phyloP scores from a whole-genome alignment of 495 filamentous ascomycete genomes.

The Penicillium canariense region DNA sequence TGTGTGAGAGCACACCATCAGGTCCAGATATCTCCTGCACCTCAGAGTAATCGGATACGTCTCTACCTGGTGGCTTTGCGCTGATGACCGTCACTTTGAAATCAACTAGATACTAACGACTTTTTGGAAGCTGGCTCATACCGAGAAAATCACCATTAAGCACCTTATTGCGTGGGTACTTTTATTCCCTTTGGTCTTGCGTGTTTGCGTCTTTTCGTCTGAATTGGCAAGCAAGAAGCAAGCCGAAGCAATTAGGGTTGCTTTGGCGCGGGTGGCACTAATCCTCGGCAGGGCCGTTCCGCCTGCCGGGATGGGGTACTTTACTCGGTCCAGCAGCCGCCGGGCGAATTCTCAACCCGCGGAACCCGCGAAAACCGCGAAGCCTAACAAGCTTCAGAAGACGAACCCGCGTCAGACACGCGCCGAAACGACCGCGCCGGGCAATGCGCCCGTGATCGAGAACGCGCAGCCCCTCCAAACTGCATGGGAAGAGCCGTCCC shows the following conservation, averaged over 20 bases:
- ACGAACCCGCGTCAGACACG: slow-evolving; percentile 16
- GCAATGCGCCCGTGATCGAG: slow-evolving; percentile 10
- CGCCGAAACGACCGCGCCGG: slow-evolving; percentile 2
- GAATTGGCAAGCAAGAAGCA: background rate
- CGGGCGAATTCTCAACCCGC: slow-evolving; percentile 18
- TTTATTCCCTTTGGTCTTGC: background rate
- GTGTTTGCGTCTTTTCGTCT: background rate
- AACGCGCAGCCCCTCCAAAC: slow-evolving; percentile 4
- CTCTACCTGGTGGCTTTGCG: background rate
- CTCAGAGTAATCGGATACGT: background rate
- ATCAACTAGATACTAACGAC: background rate
- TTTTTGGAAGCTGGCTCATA: background rate
- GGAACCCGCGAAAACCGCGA: slow-evolving; percentile 9
- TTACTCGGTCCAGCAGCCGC: slow-evolving; percentile 15
- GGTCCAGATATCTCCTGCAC: background rate
- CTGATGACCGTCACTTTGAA: background rate
- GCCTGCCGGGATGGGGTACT: slow-evolving; percentile 24
- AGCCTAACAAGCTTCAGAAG: slow-evolving; percentile 17
- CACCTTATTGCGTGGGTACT: background rate
- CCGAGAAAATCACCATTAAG: background rate
- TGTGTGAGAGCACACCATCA: background rate
- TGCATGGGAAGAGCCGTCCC: slow-evolving; percentile 13
- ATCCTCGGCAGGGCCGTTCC: slow-evolving; percentile 24
- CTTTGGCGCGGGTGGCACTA: slow-evolving; percentile 19
- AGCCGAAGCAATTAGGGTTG: slow-evolving; percentile 19